A percentile compares a stretch with the other conserved stretches of the same genome.
Evolutionary conservation across 306 rosid genomes (phyloP).

Genomic region (Inga leiocalycina): DNA sequence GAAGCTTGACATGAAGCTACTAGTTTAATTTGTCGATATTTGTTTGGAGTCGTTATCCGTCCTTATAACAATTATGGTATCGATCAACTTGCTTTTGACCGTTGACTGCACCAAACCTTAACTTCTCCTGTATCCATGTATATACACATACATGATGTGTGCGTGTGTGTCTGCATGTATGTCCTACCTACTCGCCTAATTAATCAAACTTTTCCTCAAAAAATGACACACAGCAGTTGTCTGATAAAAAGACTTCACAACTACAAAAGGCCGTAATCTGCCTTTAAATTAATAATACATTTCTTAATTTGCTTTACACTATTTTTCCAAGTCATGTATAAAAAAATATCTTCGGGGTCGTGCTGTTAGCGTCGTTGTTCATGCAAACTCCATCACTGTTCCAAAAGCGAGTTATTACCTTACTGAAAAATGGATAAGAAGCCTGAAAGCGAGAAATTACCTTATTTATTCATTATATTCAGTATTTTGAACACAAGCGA

Average conservation of each 20-base stretch:
- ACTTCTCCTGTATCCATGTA: not conserved
- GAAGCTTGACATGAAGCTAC: not conserved
- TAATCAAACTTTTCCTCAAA: constrained; percentile 21
- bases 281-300: not conserved
- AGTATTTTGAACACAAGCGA: not conserved
- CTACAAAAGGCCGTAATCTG: not conserved
- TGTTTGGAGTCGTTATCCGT: not conserved
- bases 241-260: not conserved
- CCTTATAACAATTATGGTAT: not conserved
- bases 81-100: constrained; percentile 19
- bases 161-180: not conserved
- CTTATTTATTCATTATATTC: constrained; percentile 6
- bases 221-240: not conserved
- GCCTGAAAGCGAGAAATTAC: constrained; percentile 22
- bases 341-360: not conserved
- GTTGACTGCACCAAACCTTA: constrained; percentile 26
- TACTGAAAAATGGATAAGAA: constrained; percentile 16
- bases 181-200: not conserved
- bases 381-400: constrained; percentile 25
- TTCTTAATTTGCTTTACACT: not conserved
- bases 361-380: not conserved
- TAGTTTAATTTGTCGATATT: not conserved
- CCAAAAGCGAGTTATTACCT: constrained; percentile 29
- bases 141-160: not conserved
- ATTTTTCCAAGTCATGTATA: not conserved